Percentiles rank a stretch among this genome's conserved stretches.
phyloP scores from a whole-genome alignment of 345 rosid genomes.

The Hibiscus mutabilis region DNA sequence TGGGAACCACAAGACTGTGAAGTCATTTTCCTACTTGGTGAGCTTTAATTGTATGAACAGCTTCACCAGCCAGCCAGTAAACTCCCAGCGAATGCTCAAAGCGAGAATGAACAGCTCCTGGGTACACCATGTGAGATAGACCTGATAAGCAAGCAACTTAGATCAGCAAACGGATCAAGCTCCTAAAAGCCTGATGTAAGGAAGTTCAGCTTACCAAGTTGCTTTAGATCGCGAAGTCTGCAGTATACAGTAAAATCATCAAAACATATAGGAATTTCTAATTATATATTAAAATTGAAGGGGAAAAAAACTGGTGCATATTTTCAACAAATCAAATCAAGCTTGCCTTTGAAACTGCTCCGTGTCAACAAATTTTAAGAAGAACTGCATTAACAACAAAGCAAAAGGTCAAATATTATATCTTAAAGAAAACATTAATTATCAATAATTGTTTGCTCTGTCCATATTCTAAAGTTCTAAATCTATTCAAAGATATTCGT shows the following conservation, averaged over 20 bases:
- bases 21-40: conserved; percentile 34
- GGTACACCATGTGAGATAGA: conserved; percentile 46
- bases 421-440: background rate
- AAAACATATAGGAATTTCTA: background rate
- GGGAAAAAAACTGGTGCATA: background rate
- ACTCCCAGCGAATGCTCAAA: conserved; percentile 76
- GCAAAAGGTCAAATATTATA: background rate
- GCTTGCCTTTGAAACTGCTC: conserved; percentile 68
- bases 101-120: conserved; percentile 68
- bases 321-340: background rate
- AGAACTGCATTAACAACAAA: conserved; percentile 31
- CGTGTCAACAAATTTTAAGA: conserved; percentile 53
- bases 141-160: conserved; percentile 29
- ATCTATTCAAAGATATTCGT: background rate
- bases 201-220: conserved; percentile 41
- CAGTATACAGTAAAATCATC: conserved; percentile 9
- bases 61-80: conserved; percentile 56
- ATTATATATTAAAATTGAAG: background rate
- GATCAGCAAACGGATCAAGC: background rate
- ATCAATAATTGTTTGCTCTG: background rate
- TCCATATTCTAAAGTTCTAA: background rate
- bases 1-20: background rate
- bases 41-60: conserved; percentile 33
- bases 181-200: background rate
- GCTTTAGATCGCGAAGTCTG: conserved; percentile 76